Evolutionary conservation across 179 eudicot species (phyloP), one percentile per base, ranked within the genome.

Genomic region (Corrigiola litoralis): DNA sequence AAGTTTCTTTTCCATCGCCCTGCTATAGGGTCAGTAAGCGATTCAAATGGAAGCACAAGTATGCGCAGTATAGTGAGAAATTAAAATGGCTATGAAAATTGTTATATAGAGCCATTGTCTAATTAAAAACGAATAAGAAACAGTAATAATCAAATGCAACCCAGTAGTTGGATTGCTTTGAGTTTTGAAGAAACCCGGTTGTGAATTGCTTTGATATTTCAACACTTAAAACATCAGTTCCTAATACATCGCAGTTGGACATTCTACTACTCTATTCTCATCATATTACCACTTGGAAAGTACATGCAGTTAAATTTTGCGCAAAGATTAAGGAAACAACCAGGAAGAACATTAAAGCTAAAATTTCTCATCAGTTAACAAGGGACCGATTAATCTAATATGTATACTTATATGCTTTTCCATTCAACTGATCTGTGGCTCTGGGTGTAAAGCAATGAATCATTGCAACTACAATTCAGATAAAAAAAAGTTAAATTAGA

Each of bases 1-100:
- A 45, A 50, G 60, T 52, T 34, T 62, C 75, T 31, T 72, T 65
- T 56, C 70, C 67, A 65, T 61, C 68, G 16, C 55, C 82, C 92
- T 86, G 85, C 31, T 66, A 54, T 28, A 69, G 46, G 11, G 27
- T 31, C 56, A 61, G 60, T 37, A 47, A 14, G 24, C 8, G 42
- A 34, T 18, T 27, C 1, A 47, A 17, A 42, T 20, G 54, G n/a
- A 58, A 51, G 27, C 20, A 32, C 25, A 20, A 47, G 24, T 37
- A 41, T 27, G 27, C 33, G 27, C 2, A 27, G 17, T 34, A 44
- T 1, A 50, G 1, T 10, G 18, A n/a, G 40, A 16, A 51, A 41
- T 25, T 32, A 34, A 24, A 32, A 46, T 37, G 7, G 17, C n/a
- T 21, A 2, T 16, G 57, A 17, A 14, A 11, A 9, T 65, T n/a